A percentile compares a stretch with the other conserved stretches of the same genome.
Evolutionary conservation across 164 flowering plant species (phyloP).

Genomic region (Magnolia sinica): DNA sequence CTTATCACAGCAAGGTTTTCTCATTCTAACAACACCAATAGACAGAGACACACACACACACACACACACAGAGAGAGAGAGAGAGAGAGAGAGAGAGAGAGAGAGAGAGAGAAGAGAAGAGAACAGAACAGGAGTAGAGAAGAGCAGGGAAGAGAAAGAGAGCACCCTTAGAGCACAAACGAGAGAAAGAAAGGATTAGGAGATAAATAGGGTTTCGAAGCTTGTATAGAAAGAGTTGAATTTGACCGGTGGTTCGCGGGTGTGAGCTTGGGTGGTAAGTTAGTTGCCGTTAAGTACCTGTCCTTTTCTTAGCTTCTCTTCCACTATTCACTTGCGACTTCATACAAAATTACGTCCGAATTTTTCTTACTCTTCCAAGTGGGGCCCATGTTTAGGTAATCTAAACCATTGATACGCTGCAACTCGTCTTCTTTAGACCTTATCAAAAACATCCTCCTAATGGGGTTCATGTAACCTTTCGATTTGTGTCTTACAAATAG

Average conservation of each 20-base stretch:
- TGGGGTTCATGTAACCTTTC: too few species aligned
- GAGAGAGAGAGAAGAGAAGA: conserved; percentile 4
- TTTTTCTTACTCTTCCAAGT: too few species aligned
- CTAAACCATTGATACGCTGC: too few species aligned
- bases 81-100: conserved; percentile 1
- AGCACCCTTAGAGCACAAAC: background rate
- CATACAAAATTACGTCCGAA: too few species aligned
- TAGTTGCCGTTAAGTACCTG: background rate
- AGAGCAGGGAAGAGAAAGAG: background rate
- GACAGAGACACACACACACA: too few species aligned
- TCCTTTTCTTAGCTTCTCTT: background rate
- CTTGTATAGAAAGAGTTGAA: conserved; percentile 18
- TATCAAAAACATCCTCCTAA: too few species aligned
- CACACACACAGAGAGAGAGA: background rate
- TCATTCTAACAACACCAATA: conserved; percentile 26
- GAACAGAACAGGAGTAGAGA: background rate
- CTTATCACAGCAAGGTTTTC: conserved; percentile 61
- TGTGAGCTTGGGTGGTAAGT: conserved; percentile 15
- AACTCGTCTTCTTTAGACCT: too few species aligned
- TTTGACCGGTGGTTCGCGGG: conserved; percentile 37
- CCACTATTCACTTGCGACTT: background rate
- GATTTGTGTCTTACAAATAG: too few species aligned
- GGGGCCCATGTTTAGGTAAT: too few species aligned
- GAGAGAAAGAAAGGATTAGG: background rate
- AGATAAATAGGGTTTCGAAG: background rate